Percentiles rank a stretch among this genome's conserved stretches.
These are phyloP conservation scores for Claviceps fusiformis DNA, from an alignment of 2,329 filamentous ascomycete genomes.

Conservation along the genomic window DNA sequence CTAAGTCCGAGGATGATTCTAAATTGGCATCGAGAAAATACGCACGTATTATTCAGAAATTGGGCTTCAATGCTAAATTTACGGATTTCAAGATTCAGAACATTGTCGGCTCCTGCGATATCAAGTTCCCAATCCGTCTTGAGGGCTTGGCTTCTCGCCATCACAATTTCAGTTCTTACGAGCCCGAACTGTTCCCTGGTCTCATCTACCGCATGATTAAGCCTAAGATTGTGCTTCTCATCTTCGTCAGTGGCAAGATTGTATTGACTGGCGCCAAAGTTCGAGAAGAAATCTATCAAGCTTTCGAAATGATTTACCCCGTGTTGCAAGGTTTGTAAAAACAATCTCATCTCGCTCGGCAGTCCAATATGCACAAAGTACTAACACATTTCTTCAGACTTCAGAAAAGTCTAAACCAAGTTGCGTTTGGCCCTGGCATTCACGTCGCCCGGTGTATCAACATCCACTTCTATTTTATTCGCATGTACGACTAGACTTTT, in stretches of 20 bases:
- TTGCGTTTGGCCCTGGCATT: constrained; percentile 4
- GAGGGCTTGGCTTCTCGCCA: constrained; percentile 93
- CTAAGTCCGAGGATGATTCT: constrained; percentile 94
- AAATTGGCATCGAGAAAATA: constrained; percentile 97
- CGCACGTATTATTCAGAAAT: constrained; percentile 97
- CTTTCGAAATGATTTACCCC: constrained; percentile 94
- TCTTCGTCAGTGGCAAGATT: constrained; percentile 97
- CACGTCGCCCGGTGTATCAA: constrained; percentile 7
- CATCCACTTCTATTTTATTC: constrained; percentile 11
- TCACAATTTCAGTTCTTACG: constrained; percentile 98
- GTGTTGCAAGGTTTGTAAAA: constrained; percentile 63
- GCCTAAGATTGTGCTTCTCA: constrained; percentile 94
- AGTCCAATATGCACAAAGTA: not conserved
- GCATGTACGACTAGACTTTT: constrained; percentile 28
- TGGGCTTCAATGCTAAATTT: constrained; percentile 98
- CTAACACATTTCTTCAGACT: constrained; percentile 26
- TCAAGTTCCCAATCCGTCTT: constrained; percentile 97
- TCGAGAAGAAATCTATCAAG: constrained; percentile 93
- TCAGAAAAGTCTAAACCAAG: constrained; percentile 39
- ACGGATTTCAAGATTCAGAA: constrained; percentile 99
- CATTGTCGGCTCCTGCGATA: constrained; percentile 96
- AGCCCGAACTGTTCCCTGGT: constrained; percentile 96
- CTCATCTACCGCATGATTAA: constrained; percentile 99
- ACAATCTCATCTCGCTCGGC: not conserved
- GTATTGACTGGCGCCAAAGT: constrained; percentile 96